Evolutionary conservation across 2,329 filamentous ascomycete genomes (phyloP).

Genomic region (Beauveria australis): DNA sequence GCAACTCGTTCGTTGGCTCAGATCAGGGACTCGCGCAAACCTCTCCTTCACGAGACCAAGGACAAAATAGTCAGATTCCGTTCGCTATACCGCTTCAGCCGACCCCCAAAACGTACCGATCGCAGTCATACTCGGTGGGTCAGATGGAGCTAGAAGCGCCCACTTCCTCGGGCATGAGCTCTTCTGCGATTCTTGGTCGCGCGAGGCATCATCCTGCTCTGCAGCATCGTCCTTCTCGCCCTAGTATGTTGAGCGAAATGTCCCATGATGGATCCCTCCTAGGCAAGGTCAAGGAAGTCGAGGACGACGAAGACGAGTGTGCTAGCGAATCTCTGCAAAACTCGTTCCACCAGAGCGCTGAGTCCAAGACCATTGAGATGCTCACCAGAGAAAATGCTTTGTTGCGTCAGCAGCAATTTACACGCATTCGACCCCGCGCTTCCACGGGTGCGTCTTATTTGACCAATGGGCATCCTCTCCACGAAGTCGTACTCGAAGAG

Average conservation of each 20-base stretch:
- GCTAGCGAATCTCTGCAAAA: constrained; percentile 42
- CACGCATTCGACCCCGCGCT: constrained; percentile 48
- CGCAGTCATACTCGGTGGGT: constrained; percentile 92
- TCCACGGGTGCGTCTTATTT: constrained; percentile 48
- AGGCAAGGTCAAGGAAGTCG: constrained; percentile 62
- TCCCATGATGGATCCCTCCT: constrained; percentile 53
- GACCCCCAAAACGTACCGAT: constrained; percentile 86
- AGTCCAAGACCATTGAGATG: constrained; percentile 56
- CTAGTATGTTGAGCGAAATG: constrained; percentile 69
- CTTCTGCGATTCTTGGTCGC: constrained; percentile 43
- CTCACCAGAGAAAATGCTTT: constrained; percentile 56
- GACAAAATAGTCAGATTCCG: constrained; percentile 59
- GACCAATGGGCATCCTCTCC: constrained; percentile 50
- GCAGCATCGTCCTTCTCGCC: constrained; percentile 73
- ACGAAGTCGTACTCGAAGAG: constrained; percentile 53
- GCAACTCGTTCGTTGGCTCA: constrained; percentile 40
- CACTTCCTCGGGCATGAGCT: constrained; percentile 31
- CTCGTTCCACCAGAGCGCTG: constrained; percentile 44
- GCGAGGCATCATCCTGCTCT: constrained; percentile 58
- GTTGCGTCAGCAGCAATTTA: constrained; percentile 43
- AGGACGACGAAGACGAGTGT: constrained; percentile 54
- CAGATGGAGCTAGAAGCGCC: constrained; percentile 66
- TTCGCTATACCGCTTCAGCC: constrained; percentile 85
- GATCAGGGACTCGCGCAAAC: constrained; percentile 39
- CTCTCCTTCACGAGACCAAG: constrained; percentile 44